Base-by-base conservation (phyloP, 306 rosid species). In the Mucuna pruriens region DNA sequence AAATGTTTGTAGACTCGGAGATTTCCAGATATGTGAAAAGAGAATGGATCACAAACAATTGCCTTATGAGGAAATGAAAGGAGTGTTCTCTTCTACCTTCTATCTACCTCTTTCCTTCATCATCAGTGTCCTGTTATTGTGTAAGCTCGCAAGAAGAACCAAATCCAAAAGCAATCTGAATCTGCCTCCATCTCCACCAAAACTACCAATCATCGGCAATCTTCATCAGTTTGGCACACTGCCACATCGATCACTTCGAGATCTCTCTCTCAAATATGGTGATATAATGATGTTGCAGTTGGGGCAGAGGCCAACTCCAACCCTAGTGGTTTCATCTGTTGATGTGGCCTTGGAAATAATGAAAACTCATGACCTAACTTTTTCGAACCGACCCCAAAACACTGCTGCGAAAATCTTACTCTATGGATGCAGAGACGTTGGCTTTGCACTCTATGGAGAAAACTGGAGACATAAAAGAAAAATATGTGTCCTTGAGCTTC, bases 171-270 rank as follows among this genome's bases (percentile, higher is more conserved):
- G 33, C 4, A 69, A 60, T 17, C 68, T 71, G 2, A 85, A 81
- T 12, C 26, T 55, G 0, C 81, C 82, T 25, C 88, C 85, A 36
- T 85, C 62, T 7, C 80, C 88, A 7, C 85, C 86, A 51, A 87
- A 84, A 45, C 79, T 87, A 7, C 87, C 86, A 0, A 0, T 87
- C 34, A 84, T 87, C 0, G 87, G 90, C 10, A 84, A 87, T 20
- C 74, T 87, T 20, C 87, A 87, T 15, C 87, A 81, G 16, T 29
- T 87, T 60, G 87, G 90, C 1, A 26, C 77, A 17, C 82, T 81
- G 0, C 90, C 81, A 12, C 82, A 84, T 19, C 79, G 45, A 5
- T 77, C 86, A 19, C 36, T 87, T 10, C 66, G 55, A 6, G 34
- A 68, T 0, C 73, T 84, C 64, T 81, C 82, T 2, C 29, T 42